Evolutionary conservation across 768 basidiomycete genomes (phyloP).

Genomic region (Tephrocybe sp.): DNA sequence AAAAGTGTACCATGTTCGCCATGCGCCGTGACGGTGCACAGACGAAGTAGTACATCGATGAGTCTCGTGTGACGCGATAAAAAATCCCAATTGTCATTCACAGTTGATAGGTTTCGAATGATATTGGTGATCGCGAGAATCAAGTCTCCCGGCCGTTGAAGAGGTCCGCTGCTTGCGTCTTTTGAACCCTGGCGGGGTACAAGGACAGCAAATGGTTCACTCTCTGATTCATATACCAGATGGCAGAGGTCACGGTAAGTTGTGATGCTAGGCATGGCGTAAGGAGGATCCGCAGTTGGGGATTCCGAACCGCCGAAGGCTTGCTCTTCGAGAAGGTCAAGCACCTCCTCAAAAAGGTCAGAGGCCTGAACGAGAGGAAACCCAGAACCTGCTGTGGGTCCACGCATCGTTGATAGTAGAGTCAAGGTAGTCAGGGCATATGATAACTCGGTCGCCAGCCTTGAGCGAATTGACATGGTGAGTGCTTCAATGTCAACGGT

Average conservation of each 20-base stretch:
- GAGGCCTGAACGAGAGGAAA: conserved; percentile 76
- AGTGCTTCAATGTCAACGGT: conserved; percentile 89
- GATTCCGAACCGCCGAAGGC: conserved; percentile 61
- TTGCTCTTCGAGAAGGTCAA: conserved; percentile 84
- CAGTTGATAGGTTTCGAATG: conserved; percentile 82
- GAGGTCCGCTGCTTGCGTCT: conserved; percentile 51
- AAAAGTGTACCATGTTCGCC: conserved; percentile 30
- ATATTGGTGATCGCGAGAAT: conserved; percentile 75
- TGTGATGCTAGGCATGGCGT: conserved; percentile 38
- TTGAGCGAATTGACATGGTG: conserved; percentile 88
- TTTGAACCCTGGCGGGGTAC: conserved; percentile 47
- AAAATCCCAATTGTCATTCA: conserved; percentile 67
- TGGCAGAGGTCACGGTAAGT: conserved; percentile 70
- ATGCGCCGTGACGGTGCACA: conserved; percentile 57
- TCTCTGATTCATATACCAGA: conserved; percentile 55
- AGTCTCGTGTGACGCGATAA: conserved; percentile 66
- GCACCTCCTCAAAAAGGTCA: conserved; percentile 82
- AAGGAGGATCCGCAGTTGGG: conserved; percentile 21
- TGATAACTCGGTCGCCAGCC: conserved; percentile 80
- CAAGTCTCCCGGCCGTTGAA: conserved; percentile 67
- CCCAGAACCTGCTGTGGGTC: conserved; percentile 59
- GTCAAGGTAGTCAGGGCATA: conserved; percentile 89
- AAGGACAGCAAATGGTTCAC: conserved; percentile 59
- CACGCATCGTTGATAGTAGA: conserved; percentile 76
- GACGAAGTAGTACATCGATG: conserved; percentile 64